Base-by-base conservation (phyloP, 768 basidiomycete species). In the Rhodotorula kratochvilovae region DNA sequence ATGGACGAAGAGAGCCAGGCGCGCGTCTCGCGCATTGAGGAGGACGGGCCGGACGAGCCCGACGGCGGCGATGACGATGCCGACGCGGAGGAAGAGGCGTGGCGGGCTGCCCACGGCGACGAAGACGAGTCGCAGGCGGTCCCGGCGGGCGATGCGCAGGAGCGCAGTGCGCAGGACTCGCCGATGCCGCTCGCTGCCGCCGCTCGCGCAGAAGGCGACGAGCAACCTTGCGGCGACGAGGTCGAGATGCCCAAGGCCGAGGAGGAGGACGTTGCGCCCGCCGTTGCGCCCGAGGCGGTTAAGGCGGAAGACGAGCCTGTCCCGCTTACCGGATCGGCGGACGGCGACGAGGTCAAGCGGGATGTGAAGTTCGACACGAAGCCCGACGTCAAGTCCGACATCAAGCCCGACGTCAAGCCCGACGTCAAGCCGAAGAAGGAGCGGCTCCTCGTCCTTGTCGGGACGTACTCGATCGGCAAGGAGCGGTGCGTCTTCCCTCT, bases 391-490 rank as follows among this genome's bases (percentile, higher is more conserved):
- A n/a, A n/a, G n/a, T n/a, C n/a, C n/a, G n/a, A n/a, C 21, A 4
- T 53, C 33, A 57, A 61, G 55, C 25, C 42, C 7, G 65, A 72
- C 19, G 39, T 50, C 25, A 74, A 74, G 70, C 66, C 67, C 23
- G 77, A 78, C 48, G 50, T 71, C 61, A 66, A 71, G 60, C 65
- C 61, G 39, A 51, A 42, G 50, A 68, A 39, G 66, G 75, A 77
- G 50, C 36, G 71, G 2, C 54, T 78, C 33, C 71, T 78, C 13
- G 76, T 76, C 10, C 53, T 77, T 53, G 36, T 76, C 63, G 79
- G 92, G 17, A 97, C 96, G 1, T 99, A 99, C 81, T 91, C 91
- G 0, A 92, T 98, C 60, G 96, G 96, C 51, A 99, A 99, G 80
- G 96, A 99, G 80, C 87, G 96, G 72, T 73, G 10, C 58, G 72